Percentiles rank a stretch among this genome's conserved stretches.
Evolutionary conservation across 1,284 basidiomycete genomes (phyloP).

Genomic region (Puccinia triticina): DNA sequence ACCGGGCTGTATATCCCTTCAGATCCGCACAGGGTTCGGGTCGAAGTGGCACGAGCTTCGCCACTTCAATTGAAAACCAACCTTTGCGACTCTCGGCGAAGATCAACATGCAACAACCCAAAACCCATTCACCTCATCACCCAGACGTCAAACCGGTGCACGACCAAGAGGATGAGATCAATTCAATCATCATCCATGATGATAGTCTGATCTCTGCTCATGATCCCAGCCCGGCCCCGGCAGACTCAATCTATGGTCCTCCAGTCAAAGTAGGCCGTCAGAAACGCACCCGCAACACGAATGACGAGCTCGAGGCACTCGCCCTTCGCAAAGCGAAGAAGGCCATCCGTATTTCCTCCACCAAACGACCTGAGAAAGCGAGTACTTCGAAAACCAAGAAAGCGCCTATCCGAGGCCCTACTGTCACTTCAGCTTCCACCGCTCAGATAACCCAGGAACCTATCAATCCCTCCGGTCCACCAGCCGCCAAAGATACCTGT

Average conservation of each 20-base stretch:
- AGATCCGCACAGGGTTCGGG: background rate
- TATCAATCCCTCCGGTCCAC: background rate
- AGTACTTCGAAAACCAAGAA: background rate
- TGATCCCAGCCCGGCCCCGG: background rate
- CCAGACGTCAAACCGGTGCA: background rate
- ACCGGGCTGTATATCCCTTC: background rate
- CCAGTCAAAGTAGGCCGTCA: background rate
- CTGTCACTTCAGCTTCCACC: background rate
- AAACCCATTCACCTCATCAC: background rate
- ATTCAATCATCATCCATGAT: conserved; percentile 48
- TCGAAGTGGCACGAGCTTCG: background rate
- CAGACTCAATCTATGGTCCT: conserved; percentile 2
- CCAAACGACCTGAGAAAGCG: background rate
- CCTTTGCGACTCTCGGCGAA: background rate
- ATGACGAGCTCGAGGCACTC: conserved; percentile 15
- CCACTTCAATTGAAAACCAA: background rate
- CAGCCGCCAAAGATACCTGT: background rate
- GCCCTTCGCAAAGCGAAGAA: conserved; percentile 37
- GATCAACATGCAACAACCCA: background rate
- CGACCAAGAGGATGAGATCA: conserved; percentile 18
- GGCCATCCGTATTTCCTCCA: conserved; percentile 1
- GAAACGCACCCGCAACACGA: conserved; percentile 11
- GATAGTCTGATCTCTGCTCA: conserved; percentile 6
- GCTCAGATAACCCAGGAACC: background rate
- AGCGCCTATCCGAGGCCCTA: background rate